These are phyloP conservation scores for Aechmea fasciata DNA, from an alignment of 176 grass and related monocot genomes.

Conservation along the genomic window DNA sequence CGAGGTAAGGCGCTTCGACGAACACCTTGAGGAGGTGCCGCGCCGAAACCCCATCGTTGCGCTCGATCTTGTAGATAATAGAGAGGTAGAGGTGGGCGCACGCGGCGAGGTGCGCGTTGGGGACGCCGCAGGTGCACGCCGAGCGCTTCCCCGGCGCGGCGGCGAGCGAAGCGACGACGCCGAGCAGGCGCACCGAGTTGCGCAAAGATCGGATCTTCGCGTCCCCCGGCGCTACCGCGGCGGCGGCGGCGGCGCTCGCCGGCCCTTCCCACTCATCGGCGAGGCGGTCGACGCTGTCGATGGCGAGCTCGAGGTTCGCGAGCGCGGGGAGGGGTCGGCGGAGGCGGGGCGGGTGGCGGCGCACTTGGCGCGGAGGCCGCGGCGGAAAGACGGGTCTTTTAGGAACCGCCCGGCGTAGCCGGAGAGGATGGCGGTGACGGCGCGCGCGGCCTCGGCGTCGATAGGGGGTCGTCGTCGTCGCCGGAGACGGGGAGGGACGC, in stretches of 20 bases:
- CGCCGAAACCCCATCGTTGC: constrained; percentile 56
- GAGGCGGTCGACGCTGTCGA: constrained; percentile 84
- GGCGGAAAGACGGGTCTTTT: constrained; percentile 49
- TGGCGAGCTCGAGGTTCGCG: constrained; percentile 79
- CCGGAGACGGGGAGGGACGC: constrained; percentile 17
- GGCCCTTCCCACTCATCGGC: constrained; percentile 25
- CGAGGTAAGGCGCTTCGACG: constrained; percentile 61
- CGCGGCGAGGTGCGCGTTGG: constrained; percentile 64
- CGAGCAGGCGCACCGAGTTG: constrained; percentile 84
- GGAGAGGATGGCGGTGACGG: constrained; percentile 61
- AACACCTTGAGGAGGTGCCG: constrained; percentile 90
- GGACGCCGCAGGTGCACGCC: constrained; percentile 45
- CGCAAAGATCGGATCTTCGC: constrained; percentile 81
- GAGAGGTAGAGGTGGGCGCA: constrained; percentile 90
- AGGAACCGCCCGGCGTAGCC: constrained; percentile 69
- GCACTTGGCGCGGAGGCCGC: constrained; percentile 62
- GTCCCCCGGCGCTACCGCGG: constrained; percentile 21
- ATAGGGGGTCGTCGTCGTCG: not conserved
- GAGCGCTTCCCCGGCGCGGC: constrained; percentile 16
- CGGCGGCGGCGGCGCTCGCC: not conserved
- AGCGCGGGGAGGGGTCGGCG: constrained; percentile 37
- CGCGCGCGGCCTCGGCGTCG: constrained; percentile 20
- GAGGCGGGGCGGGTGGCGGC: constrained; percentile 26
- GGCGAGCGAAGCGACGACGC: constrained; percentile 73
- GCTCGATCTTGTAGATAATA: constrained; percentile 82